Conservation (phyloP, 768 basidiomycete genomes). For the Lactifluus hygrophoroides region DNA sequence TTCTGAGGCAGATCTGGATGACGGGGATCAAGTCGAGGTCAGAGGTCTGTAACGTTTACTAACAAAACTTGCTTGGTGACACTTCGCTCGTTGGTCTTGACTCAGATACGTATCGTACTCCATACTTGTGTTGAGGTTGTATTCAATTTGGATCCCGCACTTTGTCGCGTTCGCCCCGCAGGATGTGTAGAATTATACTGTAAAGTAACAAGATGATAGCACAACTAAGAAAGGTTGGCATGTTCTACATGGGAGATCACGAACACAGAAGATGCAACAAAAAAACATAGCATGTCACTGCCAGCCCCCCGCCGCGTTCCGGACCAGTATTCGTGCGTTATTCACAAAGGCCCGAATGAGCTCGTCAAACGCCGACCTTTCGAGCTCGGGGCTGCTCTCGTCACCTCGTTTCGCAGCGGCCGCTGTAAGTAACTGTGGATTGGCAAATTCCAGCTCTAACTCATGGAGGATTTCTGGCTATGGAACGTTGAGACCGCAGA, state of each 20-base stretch:
- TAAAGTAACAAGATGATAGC: not conserved
- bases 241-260: not conserved
- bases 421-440: conserved; percentile 60
- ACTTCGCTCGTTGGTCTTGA: not conserved
- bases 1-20: conserved; percentile 61
- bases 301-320: conserved; percentile 60
- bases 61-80: not conserved
- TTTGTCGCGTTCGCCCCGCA: not conserved
- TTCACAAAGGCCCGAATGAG: conserved; percentile 89
- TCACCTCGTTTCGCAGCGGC: conserved; percentile 65
- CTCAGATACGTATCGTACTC: conserved; percentile 1
- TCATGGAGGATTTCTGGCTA: conserved; percentile 69
- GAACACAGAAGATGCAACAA: not conserved
- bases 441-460: conserved; percentile 80
- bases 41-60: conserved; percentile 5
- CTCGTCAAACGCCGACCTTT: conserved; percentile 77
- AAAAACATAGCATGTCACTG: conserved; percentile 22
- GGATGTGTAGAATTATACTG: conserved; percentile 1
- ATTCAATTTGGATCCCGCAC: not conserved
- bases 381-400: conserved; percentile 47
- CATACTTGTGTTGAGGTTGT: not conserved
- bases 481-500: not conserved
- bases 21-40: conserved; percentile 74
- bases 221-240: not conserved
- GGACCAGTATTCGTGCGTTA: conserved; percentile 80